Conservation (phyloP, 345 rosid species). For the Moricandia arvensis region DNA sequence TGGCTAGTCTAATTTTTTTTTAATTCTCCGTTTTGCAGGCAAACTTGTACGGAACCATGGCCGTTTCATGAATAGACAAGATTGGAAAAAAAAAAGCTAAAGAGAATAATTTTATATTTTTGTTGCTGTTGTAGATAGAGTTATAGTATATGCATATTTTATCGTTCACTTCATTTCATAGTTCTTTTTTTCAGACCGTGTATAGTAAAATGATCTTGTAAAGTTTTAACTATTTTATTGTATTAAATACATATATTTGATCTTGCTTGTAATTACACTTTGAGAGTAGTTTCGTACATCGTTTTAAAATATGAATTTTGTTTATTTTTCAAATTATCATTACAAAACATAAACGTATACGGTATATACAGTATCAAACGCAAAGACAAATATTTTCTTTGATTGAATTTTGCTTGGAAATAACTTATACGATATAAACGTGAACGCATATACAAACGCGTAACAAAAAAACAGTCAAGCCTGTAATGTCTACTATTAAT, state of each 20-base stretch:
- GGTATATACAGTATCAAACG: not conserved
- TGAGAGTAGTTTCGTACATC: not conserved
- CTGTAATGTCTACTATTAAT: not conserved
- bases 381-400: not conserved
- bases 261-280: conserved; percentile 11
- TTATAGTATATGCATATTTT: not conserved
- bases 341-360: not conserved
- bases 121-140: conserved; percentile 17
- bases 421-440: not conserved
- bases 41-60: conserved; percentile 57
- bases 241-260: not conserved
- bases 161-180: not conserved
- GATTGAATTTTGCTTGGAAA: not conserved
- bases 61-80: conserved; percentile 29
- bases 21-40: conserved; percentile 38
- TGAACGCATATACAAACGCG: not conserved
- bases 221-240: not conserved
- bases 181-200: not conserved
- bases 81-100: not conserved
- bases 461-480: not conserved
- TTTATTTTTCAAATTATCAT: not conserved
- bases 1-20: not conserved
- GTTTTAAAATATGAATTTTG: not conserved
- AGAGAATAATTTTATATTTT: not conserved
- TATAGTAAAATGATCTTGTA: conserved; percentile 11